Evolutionary conservation across 768 basidiomycete species (phyloP).

Genomic region (Lactarius hatsudake): DNA sequence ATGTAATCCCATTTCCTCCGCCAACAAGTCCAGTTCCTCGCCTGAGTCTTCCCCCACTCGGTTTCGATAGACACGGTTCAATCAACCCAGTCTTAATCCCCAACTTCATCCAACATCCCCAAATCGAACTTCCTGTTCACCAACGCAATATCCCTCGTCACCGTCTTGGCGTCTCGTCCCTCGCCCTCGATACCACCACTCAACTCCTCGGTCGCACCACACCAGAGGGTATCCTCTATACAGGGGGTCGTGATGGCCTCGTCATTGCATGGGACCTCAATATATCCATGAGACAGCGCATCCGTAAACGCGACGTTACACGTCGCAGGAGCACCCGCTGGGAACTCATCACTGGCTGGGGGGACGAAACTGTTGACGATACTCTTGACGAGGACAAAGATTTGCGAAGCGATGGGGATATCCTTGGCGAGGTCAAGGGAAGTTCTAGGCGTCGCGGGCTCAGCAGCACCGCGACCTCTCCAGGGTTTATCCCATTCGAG

Average conservation of each 20-base stretch:
- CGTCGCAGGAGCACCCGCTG: conserved; percentile 46
- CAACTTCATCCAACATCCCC: conserved; percentile 26
- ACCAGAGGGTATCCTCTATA: conserved; percentile 88
- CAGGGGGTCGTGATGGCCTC: conserved; percentile 85
- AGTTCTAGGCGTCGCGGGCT: conserved; percentile 35
- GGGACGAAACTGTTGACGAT: conserved; percentile 63
- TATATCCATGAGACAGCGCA: conserved; percentile 55
- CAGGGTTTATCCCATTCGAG: conserved; percentile 53
- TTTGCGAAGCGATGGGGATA: conserved; percentile 64
- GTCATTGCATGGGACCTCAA: conserved; percentile 86
- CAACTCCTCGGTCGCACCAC: conserved; percentile 57
- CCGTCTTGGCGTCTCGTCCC: conserved; percentile 78
- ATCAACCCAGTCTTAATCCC: conserved; percentile 65
- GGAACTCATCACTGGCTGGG: conserved; percentile 86
- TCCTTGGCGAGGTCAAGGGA: conserved; percentile 68
- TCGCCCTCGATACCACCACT: conserved; percentile 87
- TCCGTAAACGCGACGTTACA: conserved; percentile 32
- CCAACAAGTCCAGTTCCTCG: conserved; percentile 59
- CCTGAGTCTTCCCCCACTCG: conserved; percentile 69
- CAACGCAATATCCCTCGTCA: conserved; percentile 45
- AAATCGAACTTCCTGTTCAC: not conserved
- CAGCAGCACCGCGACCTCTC: conserved; percentile 32
- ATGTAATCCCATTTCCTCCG: conserved; percentile 68
- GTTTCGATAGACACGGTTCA: conserved; percentile 59
- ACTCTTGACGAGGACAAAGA: conserved; percentile 64